These are phyloP conservation scores for Sphaceloma murrayae DNA, from an alignment of 2,329 filamentous ascomycete genomes.

Conservation along the genomic window DNA sequence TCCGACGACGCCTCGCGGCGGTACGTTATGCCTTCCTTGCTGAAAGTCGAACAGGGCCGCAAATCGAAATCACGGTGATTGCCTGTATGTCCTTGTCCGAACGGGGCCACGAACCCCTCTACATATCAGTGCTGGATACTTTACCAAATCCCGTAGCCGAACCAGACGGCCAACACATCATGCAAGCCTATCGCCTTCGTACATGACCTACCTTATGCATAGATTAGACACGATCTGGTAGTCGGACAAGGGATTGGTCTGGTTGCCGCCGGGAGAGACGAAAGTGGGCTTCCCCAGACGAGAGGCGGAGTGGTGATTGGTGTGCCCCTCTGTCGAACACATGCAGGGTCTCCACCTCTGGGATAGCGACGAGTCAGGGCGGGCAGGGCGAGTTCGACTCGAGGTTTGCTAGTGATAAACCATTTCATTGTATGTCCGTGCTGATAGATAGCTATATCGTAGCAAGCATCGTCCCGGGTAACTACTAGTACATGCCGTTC, in stretches of 20 bases:
- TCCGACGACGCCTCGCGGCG: not conserved
- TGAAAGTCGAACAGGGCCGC: no score
- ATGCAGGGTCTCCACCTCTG: conserved; percentile 1
- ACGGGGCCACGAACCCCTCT: no score
- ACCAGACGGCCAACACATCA: conserved; percentile 9
- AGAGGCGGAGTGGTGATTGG: not conserved
- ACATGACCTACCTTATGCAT: no score
- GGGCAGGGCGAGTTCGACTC: no score
- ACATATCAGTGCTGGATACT: no score
- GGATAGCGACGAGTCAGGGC: conserved; percentile 1
- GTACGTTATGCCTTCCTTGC: no score
- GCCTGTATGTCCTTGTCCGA: no score
- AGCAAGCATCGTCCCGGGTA: not conserved
- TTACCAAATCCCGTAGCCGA: no score
- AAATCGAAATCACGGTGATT: no score
- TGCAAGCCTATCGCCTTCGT: not conserved
- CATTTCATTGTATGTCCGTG: no score
- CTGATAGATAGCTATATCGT: not conserved
- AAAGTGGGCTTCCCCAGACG: not conserved
- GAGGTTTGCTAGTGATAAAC: no score
- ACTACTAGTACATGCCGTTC: not conserved
- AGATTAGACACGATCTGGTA: not conserved
- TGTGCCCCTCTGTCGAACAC: not conserved
- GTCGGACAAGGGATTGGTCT: not conserved
- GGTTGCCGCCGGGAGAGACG: not conserved